Base-by-base conservation (phyloP, 306 rosid genomes). In the Vigna unguiculata region DNA sequence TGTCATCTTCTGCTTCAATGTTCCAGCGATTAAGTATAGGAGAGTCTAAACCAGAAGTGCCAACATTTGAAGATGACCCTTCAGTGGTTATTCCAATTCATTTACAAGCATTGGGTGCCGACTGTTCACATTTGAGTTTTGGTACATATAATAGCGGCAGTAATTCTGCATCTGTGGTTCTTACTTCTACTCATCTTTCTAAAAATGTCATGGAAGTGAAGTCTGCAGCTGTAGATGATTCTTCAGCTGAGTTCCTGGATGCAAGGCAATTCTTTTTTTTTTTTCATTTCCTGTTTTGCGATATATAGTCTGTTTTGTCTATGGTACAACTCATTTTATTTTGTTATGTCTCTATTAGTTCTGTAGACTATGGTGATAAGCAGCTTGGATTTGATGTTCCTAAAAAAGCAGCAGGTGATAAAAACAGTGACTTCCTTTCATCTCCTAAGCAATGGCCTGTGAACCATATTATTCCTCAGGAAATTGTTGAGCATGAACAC, bases 101-200 rank as follows among this genome's bases (percentile, higher is more conserved):
- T 81, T 71, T 91, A 80, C 84, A 77, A 75, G 90, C 78, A 40
- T 81, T 85, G 82, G 86, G 77, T 63, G 94, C 82, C 25, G 83
- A 86, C 41, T 89, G 91, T 80, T 86, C 92, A 7, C 91, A 89
- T 85, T 85, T 91, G 91, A 89, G 88, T 78, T 91, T 91, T 73
- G 97, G 97, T 46, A 86, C 87, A 66, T 89, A 74, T 71, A 89
- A 85, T 59, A 57, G 81, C 2, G 79, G 85, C 61, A 78, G 43
- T 53, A 55, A 53, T 75, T 81, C 86, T 60, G 74, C 88, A 83
- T 81, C 88, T 60, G 76, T 28, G 5, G 51, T 19, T 28, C 68
- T 53, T 19, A 49, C 75, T 41, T 77, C 92, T 47, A 73, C 74
- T 71, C 69, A 77, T 68, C 75, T 73, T 61, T 78, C 69, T 14